Evolutionary conservation across 768 basidiomycete species (phyloP), one percentile per base, ranked within the genome.

Genomic region (Cyclocybe cylindracea): DNA sequence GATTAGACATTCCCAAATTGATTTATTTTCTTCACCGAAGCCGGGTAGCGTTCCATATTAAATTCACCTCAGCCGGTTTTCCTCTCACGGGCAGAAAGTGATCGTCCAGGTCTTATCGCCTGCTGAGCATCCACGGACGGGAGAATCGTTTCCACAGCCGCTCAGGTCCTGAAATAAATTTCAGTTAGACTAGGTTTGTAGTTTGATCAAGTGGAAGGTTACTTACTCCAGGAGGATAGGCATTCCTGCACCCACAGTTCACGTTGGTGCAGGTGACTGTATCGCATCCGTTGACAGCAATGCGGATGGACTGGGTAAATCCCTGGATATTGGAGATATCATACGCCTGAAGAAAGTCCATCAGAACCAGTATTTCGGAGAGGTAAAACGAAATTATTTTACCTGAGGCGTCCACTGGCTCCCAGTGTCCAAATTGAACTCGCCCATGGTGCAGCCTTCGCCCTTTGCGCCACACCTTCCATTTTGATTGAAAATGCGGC

Each of bases 281-380:
- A 18, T 70, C 67, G 59, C 74, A 72, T 2, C 72, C 73, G 29
- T 60, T 64, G 5, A 71, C 73, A 39, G 55, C 60, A 42, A 74
- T 69, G 19, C 57, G 44, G 14, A 74, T 65, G 7, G 70, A 70
- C 51, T 73, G 70, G 2, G 73, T 74, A 59, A 73, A 76, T 5
- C 73, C 74, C 58, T 71, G 73, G 49, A 76, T 74, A 56, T 75
- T 76, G 36, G 73, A 75, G 18, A 76, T 72, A 49, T 76, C 74
- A 54, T 76, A 75, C 9, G 71, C 69, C 62, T 74, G 56, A 16
- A n/a, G 29, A 45, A 44, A 31, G 24, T 32, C 18, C 10, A 35
- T 16, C 31, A 13, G 29, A 31, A 38, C 50, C 10, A 1, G 19
- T 0, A 13, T 16, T 8, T 13, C 11, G 44, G 10, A 24, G 18